Evolutionary conservation across 2,329 filamentous ascomycete species (phyloP), one percentile per base, ranked within the genome.

Genomic region (Cordyceps farinosa): DNA sequence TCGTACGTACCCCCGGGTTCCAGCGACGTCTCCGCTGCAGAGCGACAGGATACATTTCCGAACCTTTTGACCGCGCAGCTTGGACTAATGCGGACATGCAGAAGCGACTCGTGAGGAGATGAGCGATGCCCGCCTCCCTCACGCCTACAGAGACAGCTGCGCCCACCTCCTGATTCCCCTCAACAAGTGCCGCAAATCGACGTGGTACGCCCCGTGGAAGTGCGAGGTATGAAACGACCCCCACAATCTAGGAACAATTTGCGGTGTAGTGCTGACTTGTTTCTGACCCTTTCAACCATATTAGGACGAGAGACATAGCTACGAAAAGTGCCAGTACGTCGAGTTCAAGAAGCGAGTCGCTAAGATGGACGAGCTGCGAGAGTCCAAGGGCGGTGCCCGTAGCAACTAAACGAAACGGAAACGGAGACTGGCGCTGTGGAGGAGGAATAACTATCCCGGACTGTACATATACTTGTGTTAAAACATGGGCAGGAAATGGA

Each of bases 271-370:
- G 30, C 55, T 59, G 58, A 61, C 27, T 47, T 22, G 22, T 22
- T 22, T 27, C 27, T 53, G 34, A 8, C 13, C 5, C 22, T 32
- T 4, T 22, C 22, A 29, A 44, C 9, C 1, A 13, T 9, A 15
- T 5, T 74, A 98, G 95, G 88, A 92, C 77, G 95, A 99, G 84
- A 85, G 95, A 82, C 95, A 99, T 80, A 90, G 88, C 74, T 99
- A 99, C 84, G 95, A 99, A 77, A 98, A 98, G 79, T 99, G 95
- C 86, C 95, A 99, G 75, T 99, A 99, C 79, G 90, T 90, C 68
- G 95, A 98, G 77, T 99, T 99, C 84, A 97, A 97, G 87, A 92
- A 94, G 85, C 88, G 95, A 64, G 95, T 99, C 68, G 91, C 90
- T 74, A 98, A 97, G 88, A 99, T 99, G 95, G 88, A 98, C 72